phyloP scores from a whole-genome alignment of 805 yeast genomes.

The Metschnikowia gelsemii region DNA sequence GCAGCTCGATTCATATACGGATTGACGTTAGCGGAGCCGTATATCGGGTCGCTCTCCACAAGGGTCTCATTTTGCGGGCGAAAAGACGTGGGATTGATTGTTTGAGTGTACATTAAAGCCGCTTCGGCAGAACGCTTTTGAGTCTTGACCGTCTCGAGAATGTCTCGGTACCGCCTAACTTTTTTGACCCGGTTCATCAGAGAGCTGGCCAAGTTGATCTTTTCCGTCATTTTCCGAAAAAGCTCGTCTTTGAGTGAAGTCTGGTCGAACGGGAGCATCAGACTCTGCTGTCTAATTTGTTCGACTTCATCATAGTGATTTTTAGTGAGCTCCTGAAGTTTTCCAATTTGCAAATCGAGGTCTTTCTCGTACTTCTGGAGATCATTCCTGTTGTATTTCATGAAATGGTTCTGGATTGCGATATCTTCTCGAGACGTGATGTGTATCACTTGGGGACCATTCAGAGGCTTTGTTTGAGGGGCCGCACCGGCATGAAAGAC shows the following conservation, averaged over 20 bases:
- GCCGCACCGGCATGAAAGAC: conserved; percentile 26
- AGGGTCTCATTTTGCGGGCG: no score
- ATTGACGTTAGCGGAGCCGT: conserved; percentile 9
- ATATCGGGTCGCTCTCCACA: conserved; percentile 1
- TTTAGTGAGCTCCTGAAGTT: conserved; percentile 10
- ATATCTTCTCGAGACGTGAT: conserved; percentile 5
- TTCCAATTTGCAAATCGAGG: conserved; percentile 10
- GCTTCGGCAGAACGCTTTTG: conserved; percentile 5
- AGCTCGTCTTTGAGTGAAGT: conserved; percentile 1
- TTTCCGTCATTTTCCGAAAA: conserved; percentile 5
- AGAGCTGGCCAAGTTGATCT: conserved; percentile 9
- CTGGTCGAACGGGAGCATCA: conserved; percentile 9
- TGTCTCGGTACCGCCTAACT: conserved; percentile 12
- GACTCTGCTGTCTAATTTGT: conserved; percentile 5
- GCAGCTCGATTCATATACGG: conserved; percentile 11
- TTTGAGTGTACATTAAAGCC: no score
- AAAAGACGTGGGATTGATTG: no score
- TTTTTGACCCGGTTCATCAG: conserved; percentile 9
- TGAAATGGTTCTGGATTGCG: conserved; percentile 11
- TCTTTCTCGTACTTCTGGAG: conserved; percentile 13
- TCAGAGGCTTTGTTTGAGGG: background rate
- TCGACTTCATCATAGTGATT: conserved; percentile 3
- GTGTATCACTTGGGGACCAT: no score
- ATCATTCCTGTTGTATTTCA: conserved; percentile 11
- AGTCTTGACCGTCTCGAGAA: conserved; percentile 14